Evolutionary conservation across 495 filamentous ascomycete genomes (phyloP).

Genomic region (Copromyces sp.): DNA sequence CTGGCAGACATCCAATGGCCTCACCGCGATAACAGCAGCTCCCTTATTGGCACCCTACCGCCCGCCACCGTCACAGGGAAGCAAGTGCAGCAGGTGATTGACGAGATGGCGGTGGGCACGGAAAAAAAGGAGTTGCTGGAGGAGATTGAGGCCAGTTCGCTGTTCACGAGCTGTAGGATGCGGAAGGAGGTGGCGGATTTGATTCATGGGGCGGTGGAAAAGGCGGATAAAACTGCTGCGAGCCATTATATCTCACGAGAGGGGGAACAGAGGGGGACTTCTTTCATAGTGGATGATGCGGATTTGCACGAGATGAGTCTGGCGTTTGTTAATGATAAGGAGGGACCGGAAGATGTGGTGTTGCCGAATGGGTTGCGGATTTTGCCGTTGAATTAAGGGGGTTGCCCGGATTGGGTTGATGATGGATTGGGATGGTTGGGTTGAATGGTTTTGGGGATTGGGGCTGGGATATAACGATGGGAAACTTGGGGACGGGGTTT

Average conservation of each 20-base stretch:
- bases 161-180: conserved; percentile 17
- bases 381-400: conserved; percentile 14
- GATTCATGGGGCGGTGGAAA: conserved; percentile 12
- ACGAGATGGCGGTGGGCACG: conserved; percentile 2
- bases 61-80: neutral
- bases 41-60: neutral
- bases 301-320: conserved; percentile 18
- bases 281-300: conserved; percentile 11
- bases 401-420: neutral
- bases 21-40: neutral
- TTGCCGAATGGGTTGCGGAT: conserved; percentile 21
- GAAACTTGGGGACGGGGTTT: no score
- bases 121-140: conserved; percentile 12
- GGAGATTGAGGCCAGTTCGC: conserved; percentile 12
- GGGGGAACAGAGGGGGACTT: neutral
- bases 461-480: no score
- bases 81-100: conserved; percentile 7
- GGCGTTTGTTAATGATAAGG: conserved; percentile 20
- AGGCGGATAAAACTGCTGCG: conserved; percentile 4
- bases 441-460: no score
- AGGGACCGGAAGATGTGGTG: conserved; percentile 14
- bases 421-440: no score
- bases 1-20: conserved; percentile 22
- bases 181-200: conserved; percentile 13
- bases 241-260: neutral